Conservation (phyloP, 257 asterid genomes). For the Nicotiana obtusifolia region DNA sequence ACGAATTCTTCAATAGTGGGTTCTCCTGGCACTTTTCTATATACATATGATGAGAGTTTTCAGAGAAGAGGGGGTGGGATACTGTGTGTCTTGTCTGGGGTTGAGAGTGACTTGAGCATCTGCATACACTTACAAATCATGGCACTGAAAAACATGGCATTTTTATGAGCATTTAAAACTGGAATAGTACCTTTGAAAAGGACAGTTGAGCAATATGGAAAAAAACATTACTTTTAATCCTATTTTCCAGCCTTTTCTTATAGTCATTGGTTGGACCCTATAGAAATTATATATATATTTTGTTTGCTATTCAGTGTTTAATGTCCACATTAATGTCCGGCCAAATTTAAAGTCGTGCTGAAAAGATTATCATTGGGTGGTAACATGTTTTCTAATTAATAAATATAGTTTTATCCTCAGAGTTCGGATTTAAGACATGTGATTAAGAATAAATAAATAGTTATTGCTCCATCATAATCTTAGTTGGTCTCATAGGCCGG, state of each 20-base stretch:
- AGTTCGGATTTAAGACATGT: too few relatives aligned
- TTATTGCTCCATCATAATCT: too few relatives aligned
- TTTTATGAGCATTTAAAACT: conserved; percentile 29
- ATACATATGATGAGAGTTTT: conserved; percentile 18
- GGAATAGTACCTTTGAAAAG: conserved; percentile 25
- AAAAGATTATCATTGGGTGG: too few relatives aligned
- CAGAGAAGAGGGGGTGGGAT: conserved; percentile 21
- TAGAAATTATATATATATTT: too few relatives aligned
- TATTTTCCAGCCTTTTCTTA: conserved; percentile 16
- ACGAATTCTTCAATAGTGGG: conserved; percentile 12
- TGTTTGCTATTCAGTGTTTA: too few relatives aligned
- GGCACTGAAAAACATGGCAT: conserved; percentile 50
- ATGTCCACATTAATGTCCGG: rapidly evolving
- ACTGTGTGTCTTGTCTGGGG: conserved; percentile 26
- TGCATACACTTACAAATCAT: conserved; percentile 34
- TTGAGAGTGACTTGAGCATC: conserved; percentile 33
- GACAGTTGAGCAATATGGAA: conserved; percentile 26
- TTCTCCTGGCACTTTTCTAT: not conserved
- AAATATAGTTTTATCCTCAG: too few relatives aligned
- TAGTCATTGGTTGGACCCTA: conserved; percentile 11
- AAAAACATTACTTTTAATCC: conserved; percentile 30
- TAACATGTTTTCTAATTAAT: too few relatives aligned
- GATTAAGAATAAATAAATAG: too few relatives aligned
- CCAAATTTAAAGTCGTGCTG: too few relatives aligned
- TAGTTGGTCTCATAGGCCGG: too few relatives aligned